Conservation (phyloP, 2,329 filamentous ascomycete species). For the Aspergillus japonicus region DNA sequence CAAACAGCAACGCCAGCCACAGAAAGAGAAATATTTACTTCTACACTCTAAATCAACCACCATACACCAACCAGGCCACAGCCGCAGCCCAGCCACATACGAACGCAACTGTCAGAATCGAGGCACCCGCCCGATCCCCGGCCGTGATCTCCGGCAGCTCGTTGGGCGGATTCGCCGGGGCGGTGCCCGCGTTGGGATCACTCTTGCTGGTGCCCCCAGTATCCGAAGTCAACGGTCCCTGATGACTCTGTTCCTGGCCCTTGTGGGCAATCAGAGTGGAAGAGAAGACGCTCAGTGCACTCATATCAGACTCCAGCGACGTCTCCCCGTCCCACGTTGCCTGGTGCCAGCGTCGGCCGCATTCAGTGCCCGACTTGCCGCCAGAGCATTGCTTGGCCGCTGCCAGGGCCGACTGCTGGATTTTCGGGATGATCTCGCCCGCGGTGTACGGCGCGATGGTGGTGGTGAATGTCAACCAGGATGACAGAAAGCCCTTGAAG, state of each 20-base stretch:
- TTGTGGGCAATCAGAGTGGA: slow-evolving; percentile 30
- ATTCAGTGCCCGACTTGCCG: slow-evolving; percentile 56
- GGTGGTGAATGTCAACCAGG: slow-evolving; percentile 63
- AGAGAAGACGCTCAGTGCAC: slow-evolving; percentile 38
- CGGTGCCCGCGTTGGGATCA: slow-evolving; percentile 44
- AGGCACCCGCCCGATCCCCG: slow-evolving; percentile 39
- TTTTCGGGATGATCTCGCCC: slow-evolving; percentile 56
- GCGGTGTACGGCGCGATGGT: slow-evolving; percentile 61
- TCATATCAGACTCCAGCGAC: slow-evolving; percentile 45
- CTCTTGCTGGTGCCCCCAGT: slow-evolving; percentile 60
- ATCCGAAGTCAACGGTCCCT: slow-evolving; percentile 41
- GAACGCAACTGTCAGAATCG: slow-evolving; percentile 34
- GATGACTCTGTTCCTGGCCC: slow-evolving; percentile 25
- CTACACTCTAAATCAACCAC: slow-evolving; percentile 16
- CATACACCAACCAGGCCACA: slow-evolving; percentile 33
- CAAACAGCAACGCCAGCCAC: not conserved
- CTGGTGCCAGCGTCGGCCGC: slow-evolving; percentile 48
- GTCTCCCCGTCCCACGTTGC: slow-evolving; percentile 36
- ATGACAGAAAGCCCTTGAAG: slow-evolving; percentile 70
- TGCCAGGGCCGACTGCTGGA: slow-evolving; percentile 58
- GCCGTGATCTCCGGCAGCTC: slow-evolving; percentile 28
- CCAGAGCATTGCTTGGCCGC: slow-evolving; percentile 65
- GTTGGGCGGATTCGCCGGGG: slow-evolving; percentile 11
- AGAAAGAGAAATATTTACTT: slow-evolving; percentile 7
- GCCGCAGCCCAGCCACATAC: slow-evolving; percentile 27